Percentiles rank a stretch among this genome's conserved stretches.
phyloP scores from a whole-genome alignment of 768 basidiomycete genomes.

The Collybiopsis luxurians region DNA sequence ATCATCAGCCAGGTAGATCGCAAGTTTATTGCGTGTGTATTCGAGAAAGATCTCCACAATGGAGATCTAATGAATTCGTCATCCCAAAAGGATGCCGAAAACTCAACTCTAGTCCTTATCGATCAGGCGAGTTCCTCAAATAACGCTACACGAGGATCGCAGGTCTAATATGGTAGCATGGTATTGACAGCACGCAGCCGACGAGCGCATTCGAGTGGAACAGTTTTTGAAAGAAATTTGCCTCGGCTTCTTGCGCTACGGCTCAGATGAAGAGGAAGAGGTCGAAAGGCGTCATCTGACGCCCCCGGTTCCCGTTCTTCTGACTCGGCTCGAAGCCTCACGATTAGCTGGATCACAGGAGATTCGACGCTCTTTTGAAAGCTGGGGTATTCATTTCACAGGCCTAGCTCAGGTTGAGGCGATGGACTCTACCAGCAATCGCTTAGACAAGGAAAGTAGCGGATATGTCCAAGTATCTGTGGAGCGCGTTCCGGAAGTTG shows the following conservation, averaged over 20 bases:
- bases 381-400: constrained; percentile 70
- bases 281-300: constrained; percentile 42
- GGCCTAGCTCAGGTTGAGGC: constrained; percentile 24
- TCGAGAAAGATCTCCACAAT: constrained; percentile 28
- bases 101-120: constrained; percentile 62
- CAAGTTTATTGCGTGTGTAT: constrained; percentile 84
- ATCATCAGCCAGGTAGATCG: constrained; percentile 84
- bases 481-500: constrained; percentile 60
- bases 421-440: constrained; percentile 21
- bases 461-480: constrained; percentile 69
- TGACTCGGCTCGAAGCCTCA: constrained; percentile 63
- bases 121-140: constrained; percentile 46
- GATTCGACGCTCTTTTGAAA: constrained; percentile 46
- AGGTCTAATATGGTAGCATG: constrained; percentile 5
- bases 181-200: constrained; percentile 82
- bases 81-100: neutral
- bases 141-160: constrained; percentile 8
- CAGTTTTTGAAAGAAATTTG: constrained; percentile 74
- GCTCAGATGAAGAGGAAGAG: constrained; percentile 21
- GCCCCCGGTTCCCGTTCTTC: constrained; percentile 58
- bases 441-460: constrained; percentile 21
- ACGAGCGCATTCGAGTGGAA: constrained; percentile 93
- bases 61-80: constrained; percentile 7
- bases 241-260: constrained; percentile 53
- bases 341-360: constrained; percentile 40